These are phyloP conservation scores for Grosmannia clavigera DNA, from an alignment of 2,329 filamentous ascomycete species.

Conservation along the genomic window DNA sequence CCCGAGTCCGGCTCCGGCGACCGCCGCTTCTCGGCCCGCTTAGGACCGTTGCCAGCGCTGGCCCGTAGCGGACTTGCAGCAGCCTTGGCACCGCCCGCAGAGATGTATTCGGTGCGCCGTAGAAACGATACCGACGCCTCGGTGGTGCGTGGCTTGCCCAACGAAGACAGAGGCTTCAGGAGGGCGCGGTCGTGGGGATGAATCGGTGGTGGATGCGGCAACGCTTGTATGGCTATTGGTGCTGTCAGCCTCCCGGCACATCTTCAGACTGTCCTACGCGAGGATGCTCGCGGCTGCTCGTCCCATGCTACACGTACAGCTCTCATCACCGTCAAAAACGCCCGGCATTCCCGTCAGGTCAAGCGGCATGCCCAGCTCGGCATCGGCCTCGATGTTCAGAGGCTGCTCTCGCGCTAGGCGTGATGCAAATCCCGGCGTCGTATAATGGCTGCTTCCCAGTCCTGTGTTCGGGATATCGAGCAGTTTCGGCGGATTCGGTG, in stretches of 20 bases:
- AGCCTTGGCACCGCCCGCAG: slow-evolving; percentile 40
- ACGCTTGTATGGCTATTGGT: slow-evolving; percentile 63
- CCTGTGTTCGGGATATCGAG: slow-evolving; percentile 94
- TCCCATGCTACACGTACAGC: slow-evolving; percentile 45
- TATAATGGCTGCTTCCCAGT: slow-evolving; percentile 75
- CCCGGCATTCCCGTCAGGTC: slow-evolving; percentile 91
- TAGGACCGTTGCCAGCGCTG: slow-evolving; percentile 11
- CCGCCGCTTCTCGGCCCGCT: slow-evolving; percentile 29
- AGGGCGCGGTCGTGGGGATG: slow-evolving; percentile 79
- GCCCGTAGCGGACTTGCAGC: slow-evolving; percentile 7
- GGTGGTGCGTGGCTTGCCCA: slow-evolving; percentile 70
- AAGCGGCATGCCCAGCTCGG: slow-evolving; percentile 93
- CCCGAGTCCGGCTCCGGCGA: slow-evolving; percentile 33
- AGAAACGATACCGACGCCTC: slow-evolving; percentile 83
- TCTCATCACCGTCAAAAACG: slow-evolving; percentile 89
- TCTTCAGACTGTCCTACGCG: neutral
- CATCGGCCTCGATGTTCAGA: slow-evolving; percentile 92
- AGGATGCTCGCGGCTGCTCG: neutral
- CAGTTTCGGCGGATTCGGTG: slow-evolving; percentile 88
- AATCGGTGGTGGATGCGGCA: slow-evolving; percentile 54
- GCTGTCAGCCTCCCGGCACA: neutral
- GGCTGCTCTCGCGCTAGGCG: slow-evolving; percentile 83
- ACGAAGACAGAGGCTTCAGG: slow-evolving; percentile 67
- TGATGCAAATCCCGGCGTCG: slow-evolving; percentile 79
- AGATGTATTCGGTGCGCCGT: slow-evolving; percentile 91